Evolutionary conservation across 352 stramenopile species (phyloP).

Genomic region (Globisporangium paddicum): DNA sequence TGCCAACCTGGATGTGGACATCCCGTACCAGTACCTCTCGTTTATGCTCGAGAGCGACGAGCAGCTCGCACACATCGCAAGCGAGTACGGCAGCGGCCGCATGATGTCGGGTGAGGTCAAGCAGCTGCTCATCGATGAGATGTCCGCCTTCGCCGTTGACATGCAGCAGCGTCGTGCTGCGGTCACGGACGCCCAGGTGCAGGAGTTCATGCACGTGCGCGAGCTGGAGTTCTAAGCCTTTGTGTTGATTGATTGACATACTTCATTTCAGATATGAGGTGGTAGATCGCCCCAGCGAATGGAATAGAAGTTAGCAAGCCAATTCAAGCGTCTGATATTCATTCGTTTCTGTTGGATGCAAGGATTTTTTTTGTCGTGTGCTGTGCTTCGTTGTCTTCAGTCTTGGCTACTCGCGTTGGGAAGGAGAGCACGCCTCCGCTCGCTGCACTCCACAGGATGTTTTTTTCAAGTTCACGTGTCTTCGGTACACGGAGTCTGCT

Average conservation of each 20-base stretch:
- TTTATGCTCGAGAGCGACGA: constrained; percentile 99
- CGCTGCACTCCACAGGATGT: neutral
- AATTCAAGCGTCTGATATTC: constrained; percentile 2
- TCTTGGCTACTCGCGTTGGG: neutral
- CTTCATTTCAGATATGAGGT: neutral
- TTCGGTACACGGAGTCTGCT: neutral
- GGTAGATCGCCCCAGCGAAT: neutral
- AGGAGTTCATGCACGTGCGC: constrained; percentile 96
- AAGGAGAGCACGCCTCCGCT: neutral
- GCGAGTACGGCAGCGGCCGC: constrained; percentile 95
- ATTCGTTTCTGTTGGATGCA: neutral
- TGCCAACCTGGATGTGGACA: constrained; percentile 98
- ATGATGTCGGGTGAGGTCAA: constrained; percentile 99
- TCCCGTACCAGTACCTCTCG: constrained; percentile 98
- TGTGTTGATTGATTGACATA: neutral
- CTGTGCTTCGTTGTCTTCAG: neutral
- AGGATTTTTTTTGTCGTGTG: neutral
- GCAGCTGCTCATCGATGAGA: constrained; percentile 93
- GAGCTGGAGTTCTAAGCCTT: constrained; percentile 84
- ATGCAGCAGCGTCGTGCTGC: constrained; percentile 93
- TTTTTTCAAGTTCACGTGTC: neutral
- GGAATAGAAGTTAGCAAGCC: constrained; percentile 1
- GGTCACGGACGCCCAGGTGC: constrained; percentile 95
- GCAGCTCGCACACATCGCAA: constrained; percentile 90
- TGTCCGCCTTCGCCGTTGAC: constrained; percentile 88